A percentile compares a stretch with the other conserved stretches of the same genome.
Evolutionary conservation across 2,329 filamentous ascomycete genomes (phyloP).

Genomic region (Penicillium nordicum): DNA sequence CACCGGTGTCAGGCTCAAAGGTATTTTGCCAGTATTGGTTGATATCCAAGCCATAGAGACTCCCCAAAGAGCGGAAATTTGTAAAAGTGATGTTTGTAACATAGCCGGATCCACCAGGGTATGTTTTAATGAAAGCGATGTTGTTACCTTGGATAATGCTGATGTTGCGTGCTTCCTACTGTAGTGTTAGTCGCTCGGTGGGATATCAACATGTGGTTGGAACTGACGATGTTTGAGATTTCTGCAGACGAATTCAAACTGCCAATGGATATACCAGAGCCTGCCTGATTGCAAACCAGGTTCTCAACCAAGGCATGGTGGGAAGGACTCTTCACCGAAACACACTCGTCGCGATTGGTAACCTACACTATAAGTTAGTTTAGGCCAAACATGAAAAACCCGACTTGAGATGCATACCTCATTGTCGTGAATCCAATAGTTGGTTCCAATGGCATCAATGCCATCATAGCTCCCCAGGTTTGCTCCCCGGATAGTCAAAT

Average conservation of each 20-base stretch:
- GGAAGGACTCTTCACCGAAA: constrained; percentile 39
- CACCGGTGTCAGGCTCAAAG: constrained; percentile 22
- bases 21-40: constrained; percentile 30
- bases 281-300: constrained; percentile 37
- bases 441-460: constrained; percentile 37
- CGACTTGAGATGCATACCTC: constrained; percentile 14
- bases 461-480: constrained; percentile 40
- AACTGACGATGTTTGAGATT: constrained; percentile 28
- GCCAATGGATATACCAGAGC: constrained; percentile 39
- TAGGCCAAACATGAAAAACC: background rate
- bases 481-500: constrained; percentile 37
- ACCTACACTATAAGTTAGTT: constrained; percentile 15
- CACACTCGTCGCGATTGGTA: constrained; percentile 40
- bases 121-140: constrained; percentile 41
- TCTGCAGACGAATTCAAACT: constrained; percentile 32
- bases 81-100: constrained; percentile 36
- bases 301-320: constrained; percentile 37
- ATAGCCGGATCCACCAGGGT: constrained; percentile 38
- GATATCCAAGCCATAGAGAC: constrained; percentile 24
- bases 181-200: background rate
- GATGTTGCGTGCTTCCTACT: constrained; percentile 34
- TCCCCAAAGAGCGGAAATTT: constrained; percentile 26
- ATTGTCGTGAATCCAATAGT: constrained; percentile 39
- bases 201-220: background rate
- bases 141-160: constrained; percentile 39